phyloP scores from a whole-genome alignment of 495 filamentous ascomycete species.

The Penicillium argentinense region DNA sequence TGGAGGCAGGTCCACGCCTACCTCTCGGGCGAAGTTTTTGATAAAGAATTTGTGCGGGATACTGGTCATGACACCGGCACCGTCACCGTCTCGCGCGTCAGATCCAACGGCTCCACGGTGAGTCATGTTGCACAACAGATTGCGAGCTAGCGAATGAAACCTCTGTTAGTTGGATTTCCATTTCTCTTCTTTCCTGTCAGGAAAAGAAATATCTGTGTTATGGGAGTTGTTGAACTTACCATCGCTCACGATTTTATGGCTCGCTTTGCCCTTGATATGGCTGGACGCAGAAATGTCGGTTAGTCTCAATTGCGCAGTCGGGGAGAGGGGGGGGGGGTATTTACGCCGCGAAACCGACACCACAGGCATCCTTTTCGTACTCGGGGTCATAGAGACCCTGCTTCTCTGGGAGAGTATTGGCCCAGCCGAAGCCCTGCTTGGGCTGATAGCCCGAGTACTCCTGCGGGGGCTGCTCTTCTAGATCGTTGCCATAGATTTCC shows the following conservation, averaged over 20 bases:
- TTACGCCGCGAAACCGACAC: constrained; percentile 98
- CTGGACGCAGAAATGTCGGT: constrained; percentile 44
- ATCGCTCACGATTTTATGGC: constrained; percentile 99
- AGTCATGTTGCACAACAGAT: constrained; percentile 99
- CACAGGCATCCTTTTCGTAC: constrained; percentile 98
- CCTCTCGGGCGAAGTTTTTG: constrained; percentile 94
- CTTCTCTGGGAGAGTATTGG: constrained; percentile 89
- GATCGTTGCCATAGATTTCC: constrained; percentile 61
- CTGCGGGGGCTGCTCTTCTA: constrained; percentile 58
- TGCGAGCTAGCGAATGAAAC: constrained; percentile 62
- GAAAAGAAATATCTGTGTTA: too few species aligned
- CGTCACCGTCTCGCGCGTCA: constrained; percentile 95
- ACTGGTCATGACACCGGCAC: constrained; percentile 98
- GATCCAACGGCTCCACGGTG: constrained; percentile 98
- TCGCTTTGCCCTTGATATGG: constrained; percentile 95
- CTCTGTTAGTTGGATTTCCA: background rate
- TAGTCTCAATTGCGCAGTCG: constrained; percentile 16
- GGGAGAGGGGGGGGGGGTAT: constrained; percentile 41
- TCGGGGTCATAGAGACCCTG: constrained; percentile 97
- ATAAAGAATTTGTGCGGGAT: constrained; percentile 99
- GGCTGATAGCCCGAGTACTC: constrained; percentile 85
- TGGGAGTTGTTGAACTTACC: too few species aligned
- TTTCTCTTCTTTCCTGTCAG: too few species aligned
- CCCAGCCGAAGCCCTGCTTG: constrained; percentile 88
- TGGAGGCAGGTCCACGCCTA: constrained; percentile 80